These are phyloP conservation scores for Calonectria pauciramosa DNA, from an alignment of 2,329 filamentous ascomycete genomes.

Conservation along the genomic window DNA sequence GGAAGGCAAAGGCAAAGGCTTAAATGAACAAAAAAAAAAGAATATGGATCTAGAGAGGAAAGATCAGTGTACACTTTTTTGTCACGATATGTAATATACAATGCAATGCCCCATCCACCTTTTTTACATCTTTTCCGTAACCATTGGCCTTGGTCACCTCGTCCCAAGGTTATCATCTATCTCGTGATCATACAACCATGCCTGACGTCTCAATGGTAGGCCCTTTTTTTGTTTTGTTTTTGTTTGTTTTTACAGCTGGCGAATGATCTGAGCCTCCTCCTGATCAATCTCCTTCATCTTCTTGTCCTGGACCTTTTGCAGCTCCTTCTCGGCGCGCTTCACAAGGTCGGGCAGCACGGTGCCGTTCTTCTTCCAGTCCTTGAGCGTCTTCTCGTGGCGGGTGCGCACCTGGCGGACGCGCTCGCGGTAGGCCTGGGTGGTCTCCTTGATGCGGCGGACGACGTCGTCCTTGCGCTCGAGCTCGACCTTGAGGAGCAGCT, in stretches of 20 bases:
- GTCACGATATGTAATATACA: slow-evolving; percentile 46
- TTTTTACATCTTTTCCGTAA: slow-evolving; percentile 3
- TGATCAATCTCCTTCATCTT: slow-evolving; percentile 64
- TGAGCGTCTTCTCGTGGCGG: slow-evolving; percentile 63
- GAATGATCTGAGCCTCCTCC: slow-evolving; percentile 63
- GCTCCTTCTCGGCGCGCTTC: slow-evolving; percentile 61
- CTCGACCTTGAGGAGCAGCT: slow-evolving; percentile 69
- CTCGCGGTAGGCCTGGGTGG: slow-evolving; percentile 65
- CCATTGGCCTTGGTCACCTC: background rate
- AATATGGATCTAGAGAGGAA: slow-evolving; percentile 30
- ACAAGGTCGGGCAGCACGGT: slow-evolving; percentile 62
- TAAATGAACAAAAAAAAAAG: slow-evolving; percentile 23
- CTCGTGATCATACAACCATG: slow-evolving; percentile 7
- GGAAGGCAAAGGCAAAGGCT: slow-evolving; percentile 39
- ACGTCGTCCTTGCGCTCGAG: slow-evolving; percentile 64
- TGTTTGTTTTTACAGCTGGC: slow-evolving; percentile 51
- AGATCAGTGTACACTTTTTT: slow-evolving; percentile 44
- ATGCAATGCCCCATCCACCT: slow-evolving; percentile 42
- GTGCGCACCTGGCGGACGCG: slow-evolving; percentile 62
- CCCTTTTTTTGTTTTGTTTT: background rate
- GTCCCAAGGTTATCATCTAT: background rate
- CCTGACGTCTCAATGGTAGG: background rate
- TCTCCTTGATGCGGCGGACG: slow-evolving; percentile 57
- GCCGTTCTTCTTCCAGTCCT: slow-evolving; percentile 62
- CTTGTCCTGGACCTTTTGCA: slow-evolving; percentile 67